These are phyloP conservation scores for Helminthosporium solani DNA, from an alignment of 2,329 filamentous ascomycete genomes.

Conservation along the genomic window DNA sequence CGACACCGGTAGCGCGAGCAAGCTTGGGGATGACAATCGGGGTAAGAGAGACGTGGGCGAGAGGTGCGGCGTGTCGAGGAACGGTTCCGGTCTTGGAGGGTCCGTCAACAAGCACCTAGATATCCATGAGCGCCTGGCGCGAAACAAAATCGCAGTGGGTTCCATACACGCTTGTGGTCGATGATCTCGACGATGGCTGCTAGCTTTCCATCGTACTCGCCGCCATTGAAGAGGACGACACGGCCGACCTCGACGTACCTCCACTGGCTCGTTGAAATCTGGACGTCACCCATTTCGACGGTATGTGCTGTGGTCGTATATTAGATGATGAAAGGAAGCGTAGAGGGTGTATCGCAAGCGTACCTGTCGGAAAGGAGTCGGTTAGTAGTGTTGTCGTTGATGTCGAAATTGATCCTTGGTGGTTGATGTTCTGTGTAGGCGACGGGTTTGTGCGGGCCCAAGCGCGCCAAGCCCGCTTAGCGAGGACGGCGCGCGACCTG, in stretches of 20 bases:
- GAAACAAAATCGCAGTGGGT: constrained; percentile 14
- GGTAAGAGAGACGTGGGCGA: constrained; percentile 84
- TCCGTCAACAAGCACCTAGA: constrained; percentile 92
- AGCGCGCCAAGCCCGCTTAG: constrained; percentile 5
- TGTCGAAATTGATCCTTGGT: constrained; percentile 19
- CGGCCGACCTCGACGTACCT: constrained; percentile 98
- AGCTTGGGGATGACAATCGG: constrained; percentile 84
- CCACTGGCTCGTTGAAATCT: constrained; percentile 57
- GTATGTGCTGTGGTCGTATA: constrained; percentile 32
- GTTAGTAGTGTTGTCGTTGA: constrained; percentile 34
- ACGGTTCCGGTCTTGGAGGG: constrained; percentile 79
- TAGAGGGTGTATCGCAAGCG: constrained; percentile 28
- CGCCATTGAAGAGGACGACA: constrained; percentile 85
- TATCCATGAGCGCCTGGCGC: constrained; percentile 30
- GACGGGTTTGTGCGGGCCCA: background rate
- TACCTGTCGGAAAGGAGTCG: constrained; percentile 43
- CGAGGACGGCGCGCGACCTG: constrained; percentile 6
- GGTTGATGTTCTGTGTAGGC: background rate
- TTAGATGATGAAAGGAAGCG: constrained; percentile 28
- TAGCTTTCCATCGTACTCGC: constrained; percentile 80
- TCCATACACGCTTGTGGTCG: constrained; percentile 99
- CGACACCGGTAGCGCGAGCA: constrained; percentile 79
- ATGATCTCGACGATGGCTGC: constrained; percentile 98
- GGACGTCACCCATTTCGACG: constrained; percentile 51
- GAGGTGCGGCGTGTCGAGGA: constrained; percentile 80